A percentile compares a stretch with the other conserved stretches of the same genome.
Conservation (phyloP, 148 eudicot species). For the Rhododendron simsii region DNA sequence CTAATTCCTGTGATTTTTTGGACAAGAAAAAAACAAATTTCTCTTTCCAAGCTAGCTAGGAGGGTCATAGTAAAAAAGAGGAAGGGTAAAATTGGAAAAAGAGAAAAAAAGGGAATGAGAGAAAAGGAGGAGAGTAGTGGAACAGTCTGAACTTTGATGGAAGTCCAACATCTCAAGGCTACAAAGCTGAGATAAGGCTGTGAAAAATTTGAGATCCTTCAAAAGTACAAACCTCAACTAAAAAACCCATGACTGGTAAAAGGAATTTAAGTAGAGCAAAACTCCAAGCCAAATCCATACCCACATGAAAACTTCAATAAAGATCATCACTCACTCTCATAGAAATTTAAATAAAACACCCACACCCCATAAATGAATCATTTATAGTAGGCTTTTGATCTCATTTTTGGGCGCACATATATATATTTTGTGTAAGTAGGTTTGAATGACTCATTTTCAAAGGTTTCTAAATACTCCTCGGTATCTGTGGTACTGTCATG, state of each 20-base stretch:
- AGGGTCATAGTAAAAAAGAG: neutral
- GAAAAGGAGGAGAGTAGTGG: neutral
- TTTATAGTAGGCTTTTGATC: neutral
- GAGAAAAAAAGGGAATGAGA: too few species aligned
- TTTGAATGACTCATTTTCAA: neutral
- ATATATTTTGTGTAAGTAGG: neutral
- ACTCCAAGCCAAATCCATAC: neutral
- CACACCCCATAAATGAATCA: neutral
- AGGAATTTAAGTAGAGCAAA: neutral
- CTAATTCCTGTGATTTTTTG: neutral
- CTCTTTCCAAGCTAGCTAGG: neutral
- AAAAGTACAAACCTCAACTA: slow-evolving; percentile 6
- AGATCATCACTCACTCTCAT: neutral
- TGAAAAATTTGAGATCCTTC: neutral
- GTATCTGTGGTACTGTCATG: neutral
- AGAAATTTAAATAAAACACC: neutral
- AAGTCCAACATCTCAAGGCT: slow-evolving; percentile 1
- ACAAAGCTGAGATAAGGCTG: slow-evolving; percentile 11
- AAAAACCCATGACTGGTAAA: neutral
- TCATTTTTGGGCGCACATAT: neutral
- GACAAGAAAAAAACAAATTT: neutral
- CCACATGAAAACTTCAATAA: neutral
- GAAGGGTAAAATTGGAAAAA: slow-evolving; percentile 4
- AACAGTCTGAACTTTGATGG: slow-evolving; percentile 15
- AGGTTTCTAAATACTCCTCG: neutral